Conservation (phyloP, 768 basidiomycete species). For the Lentinus tigrinus region DNA sequence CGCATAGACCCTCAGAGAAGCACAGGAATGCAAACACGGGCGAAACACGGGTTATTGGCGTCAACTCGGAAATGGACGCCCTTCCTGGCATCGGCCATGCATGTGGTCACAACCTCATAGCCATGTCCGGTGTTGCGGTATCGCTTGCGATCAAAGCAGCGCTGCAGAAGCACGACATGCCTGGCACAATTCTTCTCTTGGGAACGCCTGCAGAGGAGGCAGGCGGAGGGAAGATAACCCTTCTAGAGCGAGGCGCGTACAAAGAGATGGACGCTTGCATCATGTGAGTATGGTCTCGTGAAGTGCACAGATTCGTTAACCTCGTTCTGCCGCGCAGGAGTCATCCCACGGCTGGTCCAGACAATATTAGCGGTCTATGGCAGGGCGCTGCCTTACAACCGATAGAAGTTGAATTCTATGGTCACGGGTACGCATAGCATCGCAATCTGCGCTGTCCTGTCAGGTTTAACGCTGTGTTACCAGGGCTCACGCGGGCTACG, state of each 20-base stretch:
- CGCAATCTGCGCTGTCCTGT: too few relatives aligned
- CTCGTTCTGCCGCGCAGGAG: constrained; percentile 47
- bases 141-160: constrained; percentile 74
- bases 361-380: constrained; percentile 49
- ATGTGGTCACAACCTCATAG: constrained; percentile 85
- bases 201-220: constrained; percentile 84
- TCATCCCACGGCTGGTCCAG: constrained; percentile 63
- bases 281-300: constrained; percentile 45
- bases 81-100: constrained; percentile 58
- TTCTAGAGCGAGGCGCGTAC: constrained; percentile 77
- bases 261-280: constrained; percentile 78
- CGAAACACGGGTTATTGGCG: constrained; percentile 54
- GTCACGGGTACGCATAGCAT: constrained; percentile 55
- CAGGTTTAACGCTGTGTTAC: too few relatives aligned
- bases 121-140: constrained; percentile 71
- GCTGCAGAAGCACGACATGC: constrained; percentile 55
- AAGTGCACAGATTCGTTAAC: not conserved
- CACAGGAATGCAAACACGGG: constrained; percentile 29
- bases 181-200: constrained; percentile 70
- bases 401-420: constrained; percentile 69
- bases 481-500: constrained; percentile 79
- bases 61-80: constrained; percentile 79
- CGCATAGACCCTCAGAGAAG: constrained; percentile 42
- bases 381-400: constrained; percentile 63
- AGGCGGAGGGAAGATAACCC: constrained; percentile 73